Evolutionary conservation across 371 early-diverging fungal species (phyloP).

Genomic region (Neoconidiobolus thromboides): DNA sequence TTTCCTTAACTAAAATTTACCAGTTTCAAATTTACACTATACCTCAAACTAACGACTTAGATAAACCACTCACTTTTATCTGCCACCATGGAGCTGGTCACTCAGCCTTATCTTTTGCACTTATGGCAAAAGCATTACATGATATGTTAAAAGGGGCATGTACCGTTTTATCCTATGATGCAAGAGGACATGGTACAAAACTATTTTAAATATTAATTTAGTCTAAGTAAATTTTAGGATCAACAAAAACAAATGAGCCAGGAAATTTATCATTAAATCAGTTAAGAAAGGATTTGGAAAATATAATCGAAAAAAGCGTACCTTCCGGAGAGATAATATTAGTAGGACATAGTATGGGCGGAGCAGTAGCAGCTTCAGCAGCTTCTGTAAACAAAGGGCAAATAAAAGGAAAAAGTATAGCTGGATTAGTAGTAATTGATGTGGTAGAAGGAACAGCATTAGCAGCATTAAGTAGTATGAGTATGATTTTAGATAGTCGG

Average conservation of each 20-base stretch:
- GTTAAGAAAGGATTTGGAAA: slow-evolving; percentile 32
- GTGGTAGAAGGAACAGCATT: slow-evolving; percentile 35
- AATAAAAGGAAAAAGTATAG: background rate
- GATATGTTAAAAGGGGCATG: slow-evolving; percentile 18
- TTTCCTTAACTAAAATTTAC: too few species aligned
- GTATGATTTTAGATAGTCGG: slow-evolving; percentile 27
- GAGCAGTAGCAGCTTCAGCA: slow-evolving; percentile 37
- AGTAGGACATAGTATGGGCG: slow-evolving; percentile 58
- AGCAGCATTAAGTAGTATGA: slow-evolving; percentile 52
- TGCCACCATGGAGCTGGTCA: slow-evolving; percentile 86
- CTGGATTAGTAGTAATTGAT: background rate
- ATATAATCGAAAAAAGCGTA: slow-evolving; percentile 17
- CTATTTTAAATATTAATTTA: background rate
- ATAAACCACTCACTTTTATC: slow-evolving; percentile 28
- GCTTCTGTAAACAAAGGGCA: too few species aligned
- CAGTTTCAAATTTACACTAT: too few species aligned
- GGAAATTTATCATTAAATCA: slow-evolving; percentile 31
- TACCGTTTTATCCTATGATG: slow-evolving; percentile 46
- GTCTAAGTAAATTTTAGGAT: slow-evolving; percentile 15
- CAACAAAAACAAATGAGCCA: slow-evolving; percentile 24
- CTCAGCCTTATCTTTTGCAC: slow-evolving; percentile 55
- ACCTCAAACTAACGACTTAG: too few species aligned
- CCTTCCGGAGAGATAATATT: slow-evolving; percentile 10
- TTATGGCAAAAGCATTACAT: slow-evolving; percentile 29
- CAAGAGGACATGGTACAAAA: slow-evolving; percentile 61